phyloP scores from a whole-genome alignment of 371 early-diverging fungal species.

The Apophysomyces sp. region DNA sequence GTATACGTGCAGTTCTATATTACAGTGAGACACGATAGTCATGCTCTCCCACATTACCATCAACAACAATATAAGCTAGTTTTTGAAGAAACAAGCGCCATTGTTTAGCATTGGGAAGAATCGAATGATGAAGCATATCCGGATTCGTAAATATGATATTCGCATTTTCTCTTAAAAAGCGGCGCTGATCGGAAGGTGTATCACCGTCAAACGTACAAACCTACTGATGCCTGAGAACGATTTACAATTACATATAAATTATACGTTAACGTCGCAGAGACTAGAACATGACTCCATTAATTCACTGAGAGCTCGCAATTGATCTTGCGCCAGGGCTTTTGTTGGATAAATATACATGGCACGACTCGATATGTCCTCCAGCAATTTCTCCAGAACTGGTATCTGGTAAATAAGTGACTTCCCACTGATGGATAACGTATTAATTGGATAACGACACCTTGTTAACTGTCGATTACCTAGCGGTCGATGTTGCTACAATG shows the following conservation, averaged over 20 bases:
- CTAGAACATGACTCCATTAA: conserved; percentile 30
- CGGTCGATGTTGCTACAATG: conserved; percentile 70
- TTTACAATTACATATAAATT: background rate
- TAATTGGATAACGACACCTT: background rate
- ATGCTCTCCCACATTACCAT: conserved; percentile 44
- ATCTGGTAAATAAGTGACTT: conserved; percentile 80
- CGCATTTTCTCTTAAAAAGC: conserved; percentile 44
- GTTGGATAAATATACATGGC: conserved; percentile 70
- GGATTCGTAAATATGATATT: conserved; percentile 79
- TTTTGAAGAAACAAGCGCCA: conserved; percentile 60
- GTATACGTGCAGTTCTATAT: conserved; percentile 71
- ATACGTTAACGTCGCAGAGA: conserved; percentile 12
- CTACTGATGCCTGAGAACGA: too few relatives aligned
- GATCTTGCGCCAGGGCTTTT: conserved; percentile 84
- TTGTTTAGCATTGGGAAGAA: conserved; percentile 56
- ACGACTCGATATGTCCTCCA: conserved; percentile 30
- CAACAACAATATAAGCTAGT: conserved; percentile 68
- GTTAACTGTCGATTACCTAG: conserved; percentile 40
- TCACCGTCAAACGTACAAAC: conserved; percentile 49
- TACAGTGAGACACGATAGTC: background rate
- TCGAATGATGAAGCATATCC: conserved; percentile 76
- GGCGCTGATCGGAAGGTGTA: conserved; percentile 44
- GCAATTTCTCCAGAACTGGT: conserved; percentile 58
- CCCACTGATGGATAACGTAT: conserved; percentile 50
- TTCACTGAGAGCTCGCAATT: conserved; percentile 48